These are phyloP conservation scores for Priceomyces melissophilus DNA, from an alignment of 805 yeast genomes.

Conservation along the genomic window DNA sequence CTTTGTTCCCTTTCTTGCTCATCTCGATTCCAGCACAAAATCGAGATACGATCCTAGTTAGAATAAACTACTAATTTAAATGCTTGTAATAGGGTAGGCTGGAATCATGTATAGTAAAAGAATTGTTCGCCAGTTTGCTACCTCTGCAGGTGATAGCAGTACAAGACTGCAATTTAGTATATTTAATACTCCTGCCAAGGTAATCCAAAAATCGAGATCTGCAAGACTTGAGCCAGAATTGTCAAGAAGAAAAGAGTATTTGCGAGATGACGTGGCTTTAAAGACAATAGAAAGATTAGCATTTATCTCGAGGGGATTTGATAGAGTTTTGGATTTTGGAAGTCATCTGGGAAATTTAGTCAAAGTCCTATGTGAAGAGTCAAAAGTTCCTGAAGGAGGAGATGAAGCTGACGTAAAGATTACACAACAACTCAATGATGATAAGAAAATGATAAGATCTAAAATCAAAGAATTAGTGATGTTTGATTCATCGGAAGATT, in stretches of 20 bases:
- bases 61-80: no score
- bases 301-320: constrained; percentile 63
- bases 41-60: no score
- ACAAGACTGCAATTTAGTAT: constrained; percentile 26
- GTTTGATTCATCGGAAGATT: constrained; percentile 59
- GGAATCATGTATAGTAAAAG: constrained; percentile 4
- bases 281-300: constrained; percentile 74
- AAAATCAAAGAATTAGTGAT: constrained; percentile 56
- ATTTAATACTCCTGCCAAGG: constrained; percentile 62
- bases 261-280: constrained; percentile 69
- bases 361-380: constrained; percentile 31
- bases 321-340: constrained; percentile 66
- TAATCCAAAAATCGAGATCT: constrained; percentile 56
- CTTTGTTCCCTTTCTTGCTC: neutral
- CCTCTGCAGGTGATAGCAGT: constrained; percentile 19
- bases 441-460: constrained; percentile 48
- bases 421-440: constrained; percentile 45
- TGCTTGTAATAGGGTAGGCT: neutral
- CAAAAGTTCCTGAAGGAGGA: constrained; percentile 20
- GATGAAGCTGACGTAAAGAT: constrained; percentile 38
- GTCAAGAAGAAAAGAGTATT: constrained; percentile 62
- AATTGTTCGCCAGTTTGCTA: constrained; percentile 20
- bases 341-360: constrained; percentile 66
- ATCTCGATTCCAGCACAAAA: neutral
- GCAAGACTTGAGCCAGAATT: constrained; percentile 40